phyloP scores from a whole-genome alignment of 495 filamentous ascomycete species.

The Pseudomonodictys pantanalensis region DNA sequence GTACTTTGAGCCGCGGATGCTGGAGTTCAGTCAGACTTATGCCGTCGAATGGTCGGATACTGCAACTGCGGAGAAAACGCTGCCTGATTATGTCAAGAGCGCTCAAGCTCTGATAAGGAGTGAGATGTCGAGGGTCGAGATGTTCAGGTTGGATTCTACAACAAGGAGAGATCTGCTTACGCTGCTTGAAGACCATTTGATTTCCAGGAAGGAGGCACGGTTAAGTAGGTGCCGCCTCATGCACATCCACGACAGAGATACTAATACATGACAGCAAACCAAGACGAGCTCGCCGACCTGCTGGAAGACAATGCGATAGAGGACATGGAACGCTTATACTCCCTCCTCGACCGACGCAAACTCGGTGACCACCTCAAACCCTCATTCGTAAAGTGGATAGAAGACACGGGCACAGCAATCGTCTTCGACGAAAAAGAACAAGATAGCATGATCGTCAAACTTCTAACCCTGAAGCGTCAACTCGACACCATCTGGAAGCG shows the following conservation, averaged over 20 bases:
- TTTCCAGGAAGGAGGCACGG: slow-evolving; percentile 54
- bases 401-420: slow-evolving; percentile 69
- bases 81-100: slow-evolving; percentile 68
- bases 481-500: slow-evolving; percentile 70
- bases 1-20: slow-evolving; percentile 74
- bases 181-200: slow-evolving; percentile 64
- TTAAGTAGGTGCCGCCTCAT: slow-evolving; percentile 24
- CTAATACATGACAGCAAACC: slow-evolving; percentile 13
- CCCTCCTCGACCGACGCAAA: slow-evolving; percentile 62
- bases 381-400: slow-evolving; percentile 76
- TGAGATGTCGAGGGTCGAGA: slow-evolving; percentile 71
- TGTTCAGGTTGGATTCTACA: slow-evolving; percentile 73
- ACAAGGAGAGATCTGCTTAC: slow-evolving; percentile 74
- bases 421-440: slow-evolving; percentile 74
- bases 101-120: slow-evolving; percentile 62
- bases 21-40: slow-evolving; percentile 62
- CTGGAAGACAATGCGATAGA: slow-evolving; percentile 62
- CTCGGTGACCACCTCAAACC: slow-evolving; percentile 63
- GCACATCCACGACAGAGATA: not conserved
- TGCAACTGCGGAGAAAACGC: slow-evolving; percentile 51
- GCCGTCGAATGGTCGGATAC: slow-evolving; percentile 63
- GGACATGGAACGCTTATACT: slow-evolving; percentile 72
- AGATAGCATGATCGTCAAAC: slow-evolving; percentile 79
- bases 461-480: slow-evolving; percentile 77
- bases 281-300: slow-evolving; percentile 61